These are phyloP conservation scores for Candida schatavii DNA, from an alignment of 805 yeast genomes.

Conservation along the genomic window DNA sequence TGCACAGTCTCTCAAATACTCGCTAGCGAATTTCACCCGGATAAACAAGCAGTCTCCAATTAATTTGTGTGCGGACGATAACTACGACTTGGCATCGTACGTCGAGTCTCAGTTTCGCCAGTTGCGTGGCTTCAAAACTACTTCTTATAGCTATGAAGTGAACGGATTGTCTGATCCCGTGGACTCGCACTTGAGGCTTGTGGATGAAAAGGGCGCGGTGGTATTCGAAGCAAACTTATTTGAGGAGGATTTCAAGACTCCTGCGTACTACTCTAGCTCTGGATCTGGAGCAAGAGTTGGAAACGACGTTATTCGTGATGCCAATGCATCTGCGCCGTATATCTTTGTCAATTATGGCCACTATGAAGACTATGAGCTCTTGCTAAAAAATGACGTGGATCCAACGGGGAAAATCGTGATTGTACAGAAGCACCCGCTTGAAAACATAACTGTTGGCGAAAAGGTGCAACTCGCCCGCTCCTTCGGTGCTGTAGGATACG, in stretches of 20 bases:
- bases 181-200: conserved; percentile 22
- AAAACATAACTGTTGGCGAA: conserved; percentile 19
- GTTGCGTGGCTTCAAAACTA: conserved; percentile 23
- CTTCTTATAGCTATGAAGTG: conserved; percentile 12
- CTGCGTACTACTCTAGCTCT: conserved; percentile 30
- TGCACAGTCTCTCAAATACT: conserved; percentile 25
- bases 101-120: conserved; percentile 25
- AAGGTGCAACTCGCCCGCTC: conserved; percentile 23
- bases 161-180: conserved; percentile 20
- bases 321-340: conserved; percentile 20
- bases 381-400: conserved; percentile 17
- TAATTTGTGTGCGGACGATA: conserved; percentile 24
- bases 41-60: conserved; percentile 18
- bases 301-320: neutral
- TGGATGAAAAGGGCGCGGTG: conserved; percentile 12
- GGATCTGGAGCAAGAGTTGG: conserved; percentile 14
- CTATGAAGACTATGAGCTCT: conserved; percentile 22
- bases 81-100: conserved; percentile 21
- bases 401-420: conserved; percentile 27
- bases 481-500: conserved; percentile 23
- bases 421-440: conserved; percentile 13
- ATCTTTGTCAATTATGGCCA: conserved; percentile 32
- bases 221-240: conserved; percentile 24
- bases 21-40: conserved; percentile 26
- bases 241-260: conserved; percentile 26